A percentile compares a stretch with the other conserved stretches of the same genome.
Conservation (phyloP, 2,329 filamentous ascomycete genomes). For the Gnomoniopsis sp. region DNA sequence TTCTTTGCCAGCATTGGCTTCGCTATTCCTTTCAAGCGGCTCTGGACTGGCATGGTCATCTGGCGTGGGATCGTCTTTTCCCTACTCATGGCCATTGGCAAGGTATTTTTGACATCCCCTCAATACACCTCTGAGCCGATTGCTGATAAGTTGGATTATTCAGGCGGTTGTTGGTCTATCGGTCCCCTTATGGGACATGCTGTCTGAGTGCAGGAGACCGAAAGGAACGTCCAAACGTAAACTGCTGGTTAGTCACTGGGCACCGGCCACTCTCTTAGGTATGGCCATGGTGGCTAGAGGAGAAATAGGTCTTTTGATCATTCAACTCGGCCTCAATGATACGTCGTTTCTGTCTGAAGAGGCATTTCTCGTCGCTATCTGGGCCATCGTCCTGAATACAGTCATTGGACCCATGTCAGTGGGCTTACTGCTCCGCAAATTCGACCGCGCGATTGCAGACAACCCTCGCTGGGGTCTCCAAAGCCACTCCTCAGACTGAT, state of each 20-base stretch:
- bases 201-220: slow-evolving; percentile 21
- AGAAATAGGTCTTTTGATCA: slow-evolving; percentile 59
- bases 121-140: neutral
- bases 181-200: slow-evolving; percentile 32
- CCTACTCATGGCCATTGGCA: slow-evolving; percentile 49
- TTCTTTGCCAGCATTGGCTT: slow-evolving; percentile 61
- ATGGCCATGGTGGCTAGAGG: slow-evolving; percentile 58
- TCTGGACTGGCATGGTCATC: slow-evolving; percentile 48
- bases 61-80: slow-evolving; percentile 58
- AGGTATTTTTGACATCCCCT: slow-evolving; percentile 20
- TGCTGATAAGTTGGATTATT: neutral
- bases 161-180: slow-evolving; percentile 20
- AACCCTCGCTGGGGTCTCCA: slow-evolving; percentile 19
- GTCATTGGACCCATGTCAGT: slow-evolving; percentile 51
- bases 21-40: slow-evolving; percentile 54
- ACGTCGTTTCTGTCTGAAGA: slow-evolving; percentile 49
- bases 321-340: slow-evolving; percentile 24
- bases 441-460: slow-evolving; percentile 12
- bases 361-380: slow-evolving; percentile 50
- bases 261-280: slow-evolving; percentile 50
- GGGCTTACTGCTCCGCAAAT: slow-evolving; percentile 38
- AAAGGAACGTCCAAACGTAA: neutral
- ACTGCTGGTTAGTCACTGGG: neutral
- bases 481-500: neutral
- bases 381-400: slow-evolving; percentile 56